Percentiles rank a stretch among this genome's conserved stretches.
Conservation (phyloP, 495 filamentous ascomycete species). For the Aspergillus mulundensis region DNA sequence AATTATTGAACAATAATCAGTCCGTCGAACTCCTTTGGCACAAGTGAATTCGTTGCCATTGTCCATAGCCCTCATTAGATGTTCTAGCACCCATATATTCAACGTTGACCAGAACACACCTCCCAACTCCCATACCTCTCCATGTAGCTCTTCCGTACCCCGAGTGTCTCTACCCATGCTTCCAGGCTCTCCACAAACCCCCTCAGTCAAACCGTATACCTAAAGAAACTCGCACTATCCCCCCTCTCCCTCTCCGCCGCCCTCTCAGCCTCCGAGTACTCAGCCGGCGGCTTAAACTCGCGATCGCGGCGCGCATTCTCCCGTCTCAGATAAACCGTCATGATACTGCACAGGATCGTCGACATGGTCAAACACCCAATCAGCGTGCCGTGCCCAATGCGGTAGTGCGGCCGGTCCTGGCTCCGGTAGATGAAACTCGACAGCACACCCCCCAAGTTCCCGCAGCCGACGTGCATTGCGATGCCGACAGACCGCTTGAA, state of each 20-base stretch:
- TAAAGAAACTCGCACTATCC: constrained; percentile 10
- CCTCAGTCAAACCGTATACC: constrained; percentile 13
- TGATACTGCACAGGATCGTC: constrained; percentile 10
- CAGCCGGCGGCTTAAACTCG: constrained; percentile 9
- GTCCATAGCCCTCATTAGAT: too few species aligned
- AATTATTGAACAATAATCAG: too few species aligned
- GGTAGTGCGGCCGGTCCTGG: constrained; percentile 4
- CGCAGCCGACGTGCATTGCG: constrained; percentile 14
- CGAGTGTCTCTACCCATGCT: too few species aligned
- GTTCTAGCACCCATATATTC: too few species aligned
- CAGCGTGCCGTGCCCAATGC: constrained; percentile 12
- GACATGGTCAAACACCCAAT: constrained; percentile 13
- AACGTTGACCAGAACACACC: too few species aligned
- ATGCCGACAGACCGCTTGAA: constrained; percentile 12
- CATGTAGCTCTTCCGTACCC: too few species aligned
- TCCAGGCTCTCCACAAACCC: too few species aligned
- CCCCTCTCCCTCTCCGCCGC: constrained; percentile 8
- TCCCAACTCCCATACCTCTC: too few species aligned
- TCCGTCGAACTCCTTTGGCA: too few species aligned
- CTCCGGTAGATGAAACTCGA: constrained; percentile 12
- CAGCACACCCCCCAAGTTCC: constrained; percentile 9
- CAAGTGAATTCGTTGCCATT: too few species aligned
- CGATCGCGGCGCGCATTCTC: constrained; percentile 11
- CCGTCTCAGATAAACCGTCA: constrained; percentile 12
- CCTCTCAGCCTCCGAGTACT: constrained; percentile 12